Base-by-base conservation (phyloP, 306 rosid species). In the Vachellia collinsii region DNA sequence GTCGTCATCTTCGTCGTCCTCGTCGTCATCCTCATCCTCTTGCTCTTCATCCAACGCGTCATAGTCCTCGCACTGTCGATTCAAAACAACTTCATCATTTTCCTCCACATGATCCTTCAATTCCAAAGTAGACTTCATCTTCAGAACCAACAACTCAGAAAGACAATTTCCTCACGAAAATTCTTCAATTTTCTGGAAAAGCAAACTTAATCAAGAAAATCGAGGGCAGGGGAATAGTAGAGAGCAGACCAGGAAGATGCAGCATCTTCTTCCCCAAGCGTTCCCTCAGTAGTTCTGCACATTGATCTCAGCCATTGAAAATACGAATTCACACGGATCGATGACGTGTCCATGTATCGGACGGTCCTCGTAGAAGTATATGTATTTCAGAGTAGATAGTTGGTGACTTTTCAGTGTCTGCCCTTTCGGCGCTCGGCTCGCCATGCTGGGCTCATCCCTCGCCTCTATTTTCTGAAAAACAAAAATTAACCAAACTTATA, bases 91-190 rank as follows among this genome's bases (percentile, higher is more conserved):
- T 54, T 78, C 75, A 20, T 85, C 87, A 77, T 88, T 85, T 77
- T 88, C 93, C 87, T 83, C 97, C 69, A 80, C 83, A 5, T 72
- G 78, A 70, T 84, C 87, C 36, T 62, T 79, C 80, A 84, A 82
- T 61, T 88, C 90, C 88, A 86, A 90, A 37, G 74, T 22, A 48
- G 77, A 6, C 86, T 87, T 92, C 97, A 94, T 94, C 91, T 83
- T 72, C 54, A 48, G 17, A 84, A 50, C 67, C 79, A 13, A 14
- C 75, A 74, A 34, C 59, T 64, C 67, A 67, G 25, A 68, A 11
- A 61, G 42, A 72, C 37, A 69, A 19, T 3, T 70, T 67, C 25
- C 62, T 75, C 36, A 77, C 34, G 75, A 74, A 71, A 80, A 11
- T 9, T 64, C 50, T 5, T 8, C 7, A 42, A 69, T 47, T 72